Evolutionary conservation across 495 filamentous ascomycete species (phyloP).

Genomic region (Echria macrotheca): DNA sequence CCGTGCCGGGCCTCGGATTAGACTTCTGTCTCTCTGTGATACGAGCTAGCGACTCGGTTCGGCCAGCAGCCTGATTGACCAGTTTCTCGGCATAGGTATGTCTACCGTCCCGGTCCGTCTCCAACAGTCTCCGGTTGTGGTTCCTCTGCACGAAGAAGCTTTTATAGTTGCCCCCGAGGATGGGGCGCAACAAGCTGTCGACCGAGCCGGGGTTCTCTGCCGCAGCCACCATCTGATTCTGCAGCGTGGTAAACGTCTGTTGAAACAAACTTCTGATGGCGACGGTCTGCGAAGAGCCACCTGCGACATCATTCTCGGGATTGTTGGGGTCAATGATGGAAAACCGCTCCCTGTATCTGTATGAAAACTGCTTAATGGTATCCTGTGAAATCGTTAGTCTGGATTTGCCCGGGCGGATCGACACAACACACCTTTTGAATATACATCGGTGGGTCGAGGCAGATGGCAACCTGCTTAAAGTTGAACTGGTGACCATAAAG

Average conservation of each 20-base stretch:
- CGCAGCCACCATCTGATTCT: constrained; percentile 47
- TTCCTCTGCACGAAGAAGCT: constrained; percentile 60
- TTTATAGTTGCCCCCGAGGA: constrained; percentile 68
- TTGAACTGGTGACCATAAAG: constrained; percentile 81
- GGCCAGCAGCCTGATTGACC: too few relatives aligned
- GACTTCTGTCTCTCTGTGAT: too few relatives aligned
- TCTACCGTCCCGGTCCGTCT: too few relatives aligned
- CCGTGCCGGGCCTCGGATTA: too few relatives aligned
- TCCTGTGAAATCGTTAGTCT: constrained; percentile 20
- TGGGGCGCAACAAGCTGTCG: constrained; percentile 56
- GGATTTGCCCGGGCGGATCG: constrained; percentile 23
- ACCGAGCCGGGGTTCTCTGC: constrained; percentile 21
- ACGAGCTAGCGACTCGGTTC: too few relatives aligned
- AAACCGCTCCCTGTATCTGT: constrained; percentile 51
- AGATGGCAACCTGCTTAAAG: constrained; percentile 59
- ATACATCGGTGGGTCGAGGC: constrained; percentile 64
- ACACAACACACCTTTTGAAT: constrained; percentile 66
- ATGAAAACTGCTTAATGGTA: constrained; percentile 29
- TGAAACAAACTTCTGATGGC: constrained; percentile 60
- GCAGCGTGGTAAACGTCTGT: constrained; percentile 53
- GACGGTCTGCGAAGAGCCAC: constrained; percentile 62
- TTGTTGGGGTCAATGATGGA: constrained; percentile 89
- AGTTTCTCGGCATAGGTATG: constrained; percentile 29
- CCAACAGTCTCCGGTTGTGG: too few relatives aligned
- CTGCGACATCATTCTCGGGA: constrained; percentile 74